phyloP scores from a whole-genome alignment of 2,329 filamentous ascomycete species.

The Arthrinium puccinioides region DNA sequence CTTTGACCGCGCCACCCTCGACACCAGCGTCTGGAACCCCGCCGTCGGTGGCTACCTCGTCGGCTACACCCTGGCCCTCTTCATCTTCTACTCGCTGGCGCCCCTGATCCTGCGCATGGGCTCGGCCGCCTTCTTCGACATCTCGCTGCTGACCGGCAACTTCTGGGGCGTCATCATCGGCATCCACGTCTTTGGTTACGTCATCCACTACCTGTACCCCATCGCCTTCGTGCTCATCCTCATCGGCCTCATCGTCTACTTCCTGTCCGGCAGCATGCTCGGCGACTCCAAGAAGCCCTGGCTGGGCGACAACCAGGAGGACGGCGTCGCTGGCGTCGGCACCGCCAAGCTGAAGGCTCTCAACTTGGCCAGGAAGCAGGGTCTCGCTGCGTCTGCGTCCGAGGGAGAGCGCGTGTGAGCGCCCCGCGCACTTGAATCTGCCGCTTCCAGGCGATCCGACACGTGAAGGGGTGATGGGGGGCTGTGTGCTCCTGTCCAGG shows the following conservation, averaged over 20 bases:
- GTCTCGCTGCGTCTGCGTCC: conserved; percentile 11
- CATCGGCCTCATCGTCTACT: conserved; percentile 78
- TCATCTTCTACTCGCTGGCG: conserved; percentile 80
- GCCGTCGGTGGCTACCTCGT: conserved; percentile 72
- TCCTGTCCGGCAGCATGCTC: conserved; percentile 71
- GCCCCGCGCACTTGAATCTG: no score
- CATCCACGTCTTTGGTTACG: conserved; percentile 72
- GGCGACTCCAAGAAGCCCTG: conserved; percentile 93
- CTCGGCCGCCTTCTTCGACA: conserved; percentile 92
- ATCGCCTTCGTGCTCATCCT: conserved; percentile 94
- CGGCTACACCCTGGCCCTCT: conserved; percentile 81
- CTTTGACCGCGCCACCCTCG: conserved; percentile 75
- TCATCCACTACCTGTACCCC: conserved; percentile 85
- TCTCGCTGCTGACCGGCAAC: conserved; percentile 85
- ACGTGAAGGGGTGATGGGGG: no score
- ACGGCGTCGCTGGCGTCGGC: conserved; percentile 70
- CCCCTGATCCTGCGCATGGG: conserved; percentile 86
- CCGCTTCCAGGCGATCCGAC: no score
- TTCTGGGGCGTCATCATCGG: conserved; percentile 97
- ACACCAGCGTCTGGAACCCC: conserved; percentile 55
- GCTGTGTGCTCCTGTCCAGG: no score
- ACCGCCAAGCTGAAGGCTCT: conserved; percentile 76
- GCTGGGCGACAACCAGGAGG: conserved; percentile 81
- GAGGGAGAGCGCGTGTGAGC: conserved; percentile 3
- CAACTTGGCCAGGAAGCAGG: conserved; percentile 42